Evolutionary conservation across 2,329 filamentous ascomycete genomes (phyloP), one percentile per base, ranked within the genome.

Genomic region (Penicillium freii): DNA sequence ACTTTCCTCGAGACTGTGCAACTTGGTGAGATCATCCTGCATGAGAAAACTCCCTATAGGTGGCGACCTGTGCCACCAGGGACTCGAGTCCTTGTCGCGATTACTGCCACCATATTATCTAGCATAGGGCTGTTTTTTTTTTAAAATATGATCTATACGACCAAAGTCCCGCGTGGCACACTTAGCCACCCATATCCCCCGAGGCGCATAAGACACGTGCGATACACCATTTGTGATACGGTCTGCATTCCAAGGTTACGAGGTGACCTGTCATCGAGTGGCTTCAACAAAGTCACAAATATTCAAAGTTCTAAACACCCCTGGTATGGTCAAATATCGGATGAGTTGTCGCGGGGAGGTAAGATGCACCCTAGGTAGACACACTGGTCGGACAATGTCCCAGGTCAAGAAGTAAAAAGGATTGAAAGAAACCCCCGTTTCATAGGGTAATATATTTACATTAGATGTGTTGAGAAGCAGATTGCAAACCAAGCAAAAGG

Each of bases 401-500:
- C 13, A 6, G 13, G 11, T 31, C 27, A 23, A n/a, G 25, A 3
- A 19, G 13, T 7, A 45, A 33, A 34, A 29, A 17, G 15, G 27
- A n/a, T 31, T 25, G 23, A 15, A 39, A 36, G n/a, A n/a, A 33
- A 43, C 6, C 5, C 27, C 27, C n/a, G 34, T 40, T 31, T 53
- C 10, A 23, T 53, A 43, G 42, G 49, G 36, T 31, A 46, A 53
- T 15, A 34, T 56, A 56, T 56, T 27, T 56, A 56, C 49, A 57
- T 19, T 25, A 21, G 13, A 51, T 34, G 44, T 25, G 10, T n/a
- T 15, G 15, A 9, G 27, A 42, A 25, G n/a, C 39, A 53, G n/a
- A 34, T 46, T 47, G 42, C 34, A 57, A 40, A 39, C 23, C 19
- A 29, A 34, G 33, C 27, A 46, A 50, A 33, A 25, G 42, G 54